A percentile compares a stretch with the other conserved stretches of the same genome.
Conservation (phyloP, 164 flowering plant species). For the Vitis vinifera region ASM3070453v1 NC_081819.1:2952001-2952500, state of each 20-base stretch:
- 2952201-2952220: background rate
- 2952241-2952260: background rate
- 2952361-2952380: background rate
- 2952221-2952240: background rate
- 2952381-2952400: no score
- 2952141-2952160: conserved; percentile 63
- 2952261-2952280: background rate
- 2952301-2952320: background rate
- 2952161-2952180: background rate
- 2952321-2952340: background rate
- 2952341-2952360: background rate
- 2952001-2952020: conserved; percentile 77
- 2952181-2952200: background rate
- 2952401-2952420: background rate
- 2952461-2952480: background rate
- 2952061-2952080: conserved; percentile 86
- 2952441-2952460: background rate
- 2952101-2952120: conserved; percentile 77
- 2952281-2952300: background rate
- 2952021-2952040: conserved; percentile 88
- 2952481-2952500: background rate
- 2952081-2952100: conserved; percentile 72
- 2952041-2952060: conserved; percentile 92
- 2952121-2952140: conserved; percentile 89
- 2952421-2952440: background rate